Conservation (phyloP, 805 yeast genomes). For the Sungouiella blattae region DNA sequence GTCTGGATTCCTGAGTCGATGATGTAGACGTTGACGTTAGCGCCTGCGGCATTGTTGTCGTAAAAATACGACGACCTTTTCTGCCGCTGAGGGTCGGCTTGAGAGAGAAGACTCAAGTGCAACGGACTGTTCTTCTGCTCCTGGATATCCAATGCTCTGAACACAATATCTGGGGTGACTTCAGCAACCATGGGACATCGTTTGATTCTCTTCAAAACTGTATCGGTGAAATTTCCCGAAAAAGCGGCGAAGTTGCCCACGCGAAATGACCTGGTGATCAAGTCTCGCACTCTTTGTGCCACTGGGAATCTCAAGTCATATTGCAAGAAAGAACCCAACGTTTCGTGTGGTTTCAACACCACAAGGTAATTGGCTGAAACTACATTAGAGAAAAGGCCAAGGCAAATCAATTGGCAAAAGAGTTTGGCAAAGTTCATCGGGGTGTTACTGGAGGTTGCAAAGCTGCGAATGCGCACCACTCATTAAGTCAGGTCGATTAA, state of each 20-base stretch:
- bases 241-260: conserved; percentile 74
- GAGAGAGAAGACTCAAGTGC: conserved; percentile 64
- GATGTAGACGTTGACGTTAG: conserved; percentile 16
- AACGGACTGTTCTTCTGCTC: conserved; percentile 51
- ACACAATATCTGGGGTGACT: conserved; percentile 61
- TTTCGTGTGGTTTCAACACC: conserved; percentile 47
- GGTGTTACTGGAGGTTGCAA: no score
- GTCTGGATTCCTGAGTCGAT: conserved; percentile 15
- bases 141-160: conserved; percentile 52
- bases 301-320: conserved; percentile 39
- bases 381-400: no score
- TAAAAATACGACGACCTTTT: conserved; percentile 41
- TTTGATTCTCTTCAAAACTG: conserved; percentile 44
- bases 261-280: conserved; percentile 51
- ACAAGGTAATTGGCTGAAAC: conserved; percentile 37
- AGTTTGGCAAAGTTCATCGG: no score
- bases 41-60: conserved; percentile 46
- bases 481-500: not conserved
- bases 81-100: conserved; percentile 28
- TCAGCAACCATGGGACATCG: conserved; percentile 63
- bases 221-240: conserved; percentile 55
- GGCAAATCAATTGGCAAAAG: no score
- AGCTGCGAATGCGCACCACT: no score
- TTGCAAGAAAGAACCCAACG: conserved; percentile 46
- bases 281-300: conserved; percentile 41